Conservation (phyloP, 2,329 filamentous ascomycete genomes). For the Penicillium sp. region DNA sequence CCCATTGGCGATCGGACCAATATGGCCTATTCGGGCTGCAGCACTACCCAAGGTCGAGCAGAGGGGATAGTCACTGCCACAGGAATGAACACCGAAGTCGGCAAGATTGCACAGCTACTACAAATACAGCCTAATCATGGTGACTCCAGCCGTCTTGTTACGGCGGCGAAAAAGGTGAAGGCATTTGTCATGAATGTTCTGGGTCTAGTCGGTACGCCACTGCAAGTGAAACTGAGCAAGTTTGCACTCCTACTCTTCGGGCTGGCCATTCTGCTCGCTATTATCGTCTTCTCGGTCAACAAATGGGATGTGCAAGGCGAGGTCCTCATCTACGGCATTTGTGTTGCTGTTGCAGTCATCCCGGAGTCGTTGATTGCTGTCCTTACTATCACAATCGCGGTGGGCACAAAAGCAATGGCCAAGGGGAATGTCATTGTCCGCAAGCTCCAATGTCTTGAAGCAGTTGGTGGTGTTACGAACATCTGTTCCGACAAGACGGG, state of each 20-base stretch:
- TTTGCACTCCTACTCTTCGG: constrained; percentile 77
- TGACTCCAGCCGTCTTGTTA: constrained; percentile 20
- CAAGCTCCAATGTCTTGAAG: constrained; percentile 53
- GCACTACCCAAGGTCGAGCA: constrained; percentile 58
- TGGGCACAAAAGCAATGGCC: constrained; percentile 54
- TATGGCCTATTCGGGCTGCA: constrained; percentile 59
- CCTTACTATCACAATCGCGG: constrained; percentile 59
- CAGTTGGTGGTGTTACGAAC: constrained; percentile 55
- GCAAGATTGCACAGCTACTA: constrained; percentile 57
- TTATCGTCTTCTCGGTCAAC: constrained; percentile 61
- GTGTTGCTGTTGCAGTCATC: constrained; percentile 59
- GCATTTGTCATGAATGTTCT: constrained; percentile 49
- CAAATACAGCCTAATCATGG: constrained; percentile 45
- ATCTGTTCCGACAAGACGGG: constrained; percentile 59
- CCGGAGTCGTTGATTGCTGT: constrained; percentile 62
- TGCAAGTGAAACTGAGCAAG: constrained; percentile 81
- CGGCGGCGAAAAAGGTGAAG: constrained; percentile 41
- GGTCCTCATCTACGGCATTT: constrained; percentile 58
- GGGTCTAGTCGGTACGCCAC: constrained; percentile 65
- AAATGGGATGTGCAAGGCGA: constrained; percentile 54
- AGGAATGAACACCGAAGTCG: constrained; percentile 60
- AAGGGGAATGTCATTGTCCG: constrained; percentile 53
- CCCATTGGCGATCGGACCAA: constrained; percentile 57
- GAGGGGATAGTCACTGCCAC: constrained; percentile 57
- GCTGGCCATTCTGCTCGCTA: constrained; percentile 60